A percentile compares a stretch with the other conserved stretches of the same genome.
phyloP scores from a whole-genome alignment of 2,329 filamentous ascomycete genomes.

The Fusarium mexicanum region DNA sequence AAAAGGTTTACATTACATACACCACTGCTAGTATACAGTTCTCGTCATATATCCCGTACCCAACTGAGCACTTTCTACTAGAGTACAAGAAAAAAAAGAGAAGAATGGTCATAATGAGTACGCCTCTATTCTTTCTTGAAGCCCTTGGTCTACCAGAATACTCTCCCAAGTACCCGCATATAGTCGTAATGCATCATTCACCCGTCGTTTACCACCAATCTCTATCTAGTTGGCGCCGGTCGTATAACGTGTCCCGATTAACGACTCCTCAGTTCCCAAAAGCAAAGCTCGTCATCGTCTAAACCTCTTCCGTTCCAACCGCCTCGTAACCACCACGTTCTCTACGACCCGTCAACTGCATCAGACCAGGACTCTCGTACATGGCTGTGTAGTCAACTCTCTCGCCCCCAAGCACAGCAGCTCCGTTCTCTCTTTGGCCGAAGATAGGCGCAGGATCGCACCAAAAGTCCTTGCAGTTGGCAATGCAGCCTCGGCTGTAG shows the following conservation, averaged over 20 bases:
- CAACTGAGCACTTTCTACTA: slow-evolving; percentile 20
- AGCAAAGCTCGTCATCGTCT: slow-evolving; percentile 3
- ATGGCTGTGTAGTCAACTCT: slow-evolving; percentile 86
- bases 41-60: slow-evolving; percentile 22
- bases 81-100: background rate
- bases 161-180: slow-evolving; percentile 26
- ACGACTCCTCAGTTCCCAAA: slow-evolving; percentile 14
- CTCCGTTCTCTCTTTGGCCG: slow-evolving; percentile 76
- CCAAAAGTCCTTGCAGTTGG: slow-evolving; percentile 97
- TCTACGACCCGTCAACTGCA: slow-evolving; percentile 64
- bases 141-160: background rate
- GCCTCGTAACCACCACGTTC: slow-evolving; percentile 69
- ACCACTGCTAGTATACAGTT: slow-evolving; percentile 33
- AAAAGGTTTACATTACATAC: slow-evolving; percentile 34
- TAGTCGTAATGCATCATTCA: slow-evolving; percentile 31
- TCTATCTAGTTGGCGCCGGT: slow-evolving; percentile 10
- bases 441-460: slow-evolving; percentile 88
- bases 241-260: slow-evolving; percentile 16
- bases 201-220: slow-evolving; percentile 32
- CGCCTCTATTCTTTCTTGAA: background rate
- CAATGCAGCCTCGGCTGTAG: slow-evolving; percentile 82
- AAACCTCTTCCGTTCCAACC: slow-evolving; percentile 65
- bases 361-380: slow-evolving; percentile 83
- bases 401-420: slow-evolving; percentile 79
- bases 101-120: background rate